Conservation (phyloP, 2,329 filamentous ascomycete genomes). For the Ophiocordyceps polyrhachis-furcata region DNA sequence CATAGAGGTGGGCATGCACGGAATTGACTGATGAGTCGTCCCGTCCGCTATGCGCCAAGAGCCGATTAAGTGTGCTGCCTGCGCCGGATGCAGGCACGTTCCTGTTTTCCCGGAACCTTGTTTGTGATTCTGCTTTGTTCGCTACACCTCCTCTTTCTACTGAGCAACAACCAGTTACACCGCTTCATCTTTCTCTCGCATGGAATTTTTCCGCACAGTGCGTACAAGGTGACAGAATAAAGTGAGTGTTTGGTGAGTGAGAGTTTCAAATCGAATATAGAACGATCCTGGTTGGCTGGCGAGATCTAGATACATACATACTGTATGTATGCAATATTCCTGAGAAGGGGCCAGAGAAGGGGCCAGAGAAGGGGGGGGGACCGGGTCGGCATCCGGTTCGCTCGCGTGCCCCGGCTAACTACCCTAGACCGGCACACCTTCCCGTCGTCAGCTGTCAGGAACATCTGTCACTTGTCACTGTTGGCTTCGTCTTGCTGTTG, state of each 20-base stretch:
- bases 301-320: too few species aligned
- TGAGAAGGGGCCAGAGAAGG: not conserved
- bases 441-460: not conserved
- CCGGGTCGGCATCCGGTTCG: not conserved
- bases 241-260: too few species aligned
- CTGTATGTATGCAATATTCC: not conserved
- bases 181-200: too few species aligned
- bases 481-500: not conserved
- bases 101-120: not conserved
- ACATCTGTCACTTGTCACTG: not conserved
- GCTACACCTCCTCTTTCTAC: not conserved
- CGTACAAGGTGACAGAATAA: too few species aligned
- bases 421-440: not conserved
- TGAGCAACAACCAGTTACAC: not conserved
- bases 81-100: not conserved
- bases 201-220: too few species aligned
- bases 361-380: not conserved
- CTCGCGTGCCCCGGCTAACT: not conserved
- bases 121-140: not conserved
- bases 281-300: too few species aligned
- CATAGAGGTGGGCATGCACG: too few species aligned
- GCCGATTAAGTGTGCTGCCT: not conserved
- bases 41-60: constrained; percentile 1
- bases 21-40: not conserved
- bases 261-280: too few species aligned